Evolutionary conservation across 352 stramenopile species (phyloP), one percentile per base, ranked within the genome.

Genomic region (Peronospora belbahrii): DNA sequence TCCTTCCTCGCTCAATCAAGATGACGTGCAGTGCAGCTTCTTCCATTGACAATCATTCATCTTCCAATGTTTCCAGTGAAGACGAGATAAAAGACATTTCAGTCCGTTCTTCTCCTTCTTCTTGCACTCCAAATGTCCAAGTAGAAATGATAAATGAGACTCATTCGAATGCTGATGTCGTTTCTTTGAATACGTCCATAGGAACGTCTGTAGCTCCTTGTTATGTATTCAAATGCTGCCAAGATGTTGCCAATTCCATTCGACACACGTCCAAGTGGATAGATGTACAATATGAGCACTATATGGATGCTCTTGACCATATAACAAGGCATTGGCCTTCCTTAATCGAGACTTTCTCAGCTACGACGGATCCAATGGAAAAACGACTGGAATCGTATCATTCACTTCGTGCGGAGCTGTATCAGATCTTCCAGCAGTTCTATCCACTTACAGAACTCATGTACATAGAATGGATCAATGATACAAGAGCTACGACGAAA

Each of bases 381-480:
- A 48, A 39, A 5, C 43, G 19, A 28, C 41, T 57, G 4, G 13
- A 33, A 6, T 10, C 36, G 14, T 79, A 62, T 42, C 56, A 53
- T 20, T 40, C 35, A 13, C 48, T 73, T 3, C 65, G 69, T 30
- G 30, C 48, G 10, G 43, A 52, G n/a, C 13, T 87, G 0, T 84
- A 67, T 33, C 37, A 30, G 3, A 28, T 11, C 1, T 28, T 28
- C 4, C 24, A 28, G 11, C 24, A 28, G 11, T 6, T 10, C 10
- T 85, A 81, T 37, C 76, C 76, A 8, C 50, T 88, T 6, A 83
- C 67, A 11, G 59, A 70, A 13, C 62, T 70, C 37, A 67, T 86
- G 59, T 83, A 81, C 42, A 19, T 33, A 18, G 63, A 86, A 40
- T 88, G 65, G 67, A 64, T 83, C 13, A 45, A 33, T 25, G 70